Conservation (phyloP, 441 rosid species). For the Jatropha podagrica region DNA sequence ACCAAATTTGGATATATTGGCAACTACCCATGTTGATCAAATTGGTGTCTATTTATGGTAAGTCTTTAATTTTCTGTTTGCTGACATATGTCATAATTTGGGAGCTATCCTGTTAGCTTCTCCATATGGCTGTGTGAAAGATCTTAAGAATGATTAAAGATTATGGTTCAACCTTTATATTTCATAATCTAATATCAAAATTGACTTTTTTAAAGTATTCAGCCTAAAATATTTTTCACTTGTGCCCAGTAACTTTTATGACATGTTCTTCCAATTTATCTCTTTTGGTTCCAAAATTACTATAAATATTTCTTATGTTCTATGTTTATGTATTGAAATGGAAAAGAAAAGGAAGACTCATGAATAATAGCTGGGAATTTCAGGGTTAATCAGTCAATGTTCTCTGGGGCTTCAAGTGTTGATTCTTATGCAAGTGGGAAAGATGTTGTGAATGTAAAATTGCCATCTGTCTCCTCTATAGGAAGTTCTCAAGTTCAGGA, state of each 20-base stretch:
- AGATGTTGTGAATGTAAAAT: conserved; percentile 62
- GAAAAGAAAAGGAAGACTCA: background rate
- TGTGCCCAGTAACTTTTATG: no score
- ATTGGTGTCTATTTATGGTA: conserved; percentile 92
- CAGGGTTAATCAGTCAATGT: conserved; percentile 93
- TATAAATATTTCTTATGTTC: background rate
- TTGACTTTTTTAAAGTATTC: no score
- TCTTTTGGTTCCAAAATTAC: no score
- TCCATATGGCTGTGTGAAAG: background rate
- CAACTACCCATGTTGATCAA: conserved; percentile 94
- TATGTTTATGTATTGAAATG: background rate
- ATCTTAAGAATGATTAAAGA: background rate
- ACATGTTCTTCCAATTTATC: no score
- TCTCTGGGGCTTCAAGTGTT: conserved; percentile 64
- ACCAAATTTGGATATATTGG: conserved; percentile 91
- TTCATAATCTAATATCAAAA: background rate
- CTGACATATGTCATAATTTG: background rate
- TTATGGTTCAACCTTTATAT: background rate
- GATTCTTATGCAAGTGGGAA: conserved; percentile 83
- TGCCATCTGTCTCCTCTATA: conserved; percentile 75
- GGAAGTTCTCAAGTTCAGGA: conserved; percentile 56
- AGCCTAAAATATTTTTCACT: no score
- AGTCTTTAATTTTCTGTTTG: conserved; percentile 22
- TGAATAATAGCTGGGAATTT: conserved; percentile 10
- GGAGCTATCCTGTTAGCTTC: background rate